phyloP scores from a whole-genome alignment of 805 yeast genomes.

The Candida endomychidarum region DNA sequence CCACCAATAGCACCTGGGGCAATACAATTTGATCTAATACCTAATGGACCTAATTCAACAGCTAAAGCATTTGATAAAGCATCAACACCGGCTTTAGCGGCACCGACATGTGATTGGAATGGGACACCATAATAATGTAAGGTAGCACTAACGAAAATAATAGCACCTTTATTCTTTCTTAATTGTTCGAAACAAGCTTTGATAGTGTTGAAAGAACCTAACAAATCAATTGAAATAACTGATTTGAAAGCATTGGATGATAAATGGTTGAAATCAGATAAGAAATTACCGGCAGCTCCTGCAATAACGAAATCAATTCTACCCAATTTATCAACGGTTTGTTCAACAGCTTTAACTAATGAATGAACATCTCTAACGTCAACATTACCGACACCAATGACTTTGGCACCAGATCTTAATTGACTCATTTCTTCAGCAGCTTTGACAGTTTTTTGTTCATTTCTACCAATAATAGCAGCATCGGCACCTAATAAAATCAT shows the following conservation, averaged over 20 bases:
- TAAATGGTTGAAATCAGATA: slow-evolving; percentile 74
- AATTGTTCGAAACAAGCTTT: slow-evolving; percentile 77
- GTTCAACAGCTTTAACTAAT: slow-evolving; percentile 61
- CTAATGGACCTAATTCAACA: slow-evolving; percentile 88
- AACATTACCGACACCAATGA: slow-evolving; percentile 65
- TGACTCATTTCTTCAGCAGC: slow-evolving; percentile 67
- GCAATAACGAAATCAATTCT: slow-evolving; percentile 84
- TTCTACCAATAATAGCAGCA: slow-evolving; percentile 84
- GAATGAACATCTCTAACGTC: slow-evolving; percentile 75
- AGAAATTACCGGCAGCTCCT: slow-evolving; percentile 95
- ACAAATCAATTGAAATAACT: slow-evolving; percentile 80
- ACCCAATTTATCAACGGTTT: slow-evolving; percentile 69
- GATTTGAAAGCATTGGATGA: slow-evolving; percentile 86
- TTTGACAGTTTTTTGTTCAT: slow-evolving; percentile 57
- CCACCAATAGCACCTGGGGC: slow-evolving; percentile 91
- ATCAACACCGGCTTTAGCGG: slow-evolving; percentile 95
- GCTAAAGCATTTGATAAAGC: slow-evolving; percentile 82
- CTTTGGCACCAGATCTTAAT: slow-evolving; percentile 61
- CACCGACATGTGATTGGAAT: slow-evolving; percentile 85
- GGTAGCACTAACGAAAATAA: slow-evolving; percentile 83
- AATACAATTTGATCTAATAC: slow-evolving; percentile 76
- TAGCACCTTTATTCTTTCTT: slow-evolving; percentile 62
- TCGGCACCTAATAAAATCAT: slow-evolving; percentile 80
- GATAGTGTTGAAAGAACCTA: slow-evolving; percentile 87
- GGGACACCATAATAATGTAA: slow-evolving; percentile 88